Evolutionary conservation across 176 grass and related monocot genomes (phyloP).

Genomic region (Phragmites australis): DNA sequence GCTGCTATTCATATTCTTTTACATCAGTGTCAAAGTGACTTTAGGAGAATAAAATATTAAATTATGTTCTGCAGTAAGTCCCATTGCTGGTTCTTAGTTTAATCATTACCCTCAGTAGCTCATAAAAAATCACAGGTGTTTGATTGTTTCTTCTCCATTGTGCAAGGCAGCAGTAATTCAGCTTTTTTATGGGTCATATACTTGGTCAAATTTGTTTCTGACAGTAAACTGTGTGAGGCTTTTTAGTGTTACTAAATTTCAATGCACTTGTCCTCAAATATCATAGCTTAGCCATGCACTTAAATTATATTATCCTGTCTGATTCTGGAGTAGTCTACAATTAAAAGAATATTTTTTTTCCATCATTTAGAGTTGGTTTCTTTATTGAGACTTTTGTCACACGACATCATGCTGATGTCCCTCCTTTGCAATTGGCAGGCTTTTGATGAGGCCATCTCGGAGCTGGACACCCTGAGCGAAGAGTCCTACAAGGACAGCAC

Average conservation of each 20-base stretch:
- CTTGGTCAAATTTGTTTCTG: slow-evolving; percentile 5
- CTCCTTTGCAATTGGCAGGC: slow-evolving; percentile 42
- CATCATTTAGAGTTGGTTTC: not conserved
- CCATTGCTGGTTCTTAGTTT: not conserved
- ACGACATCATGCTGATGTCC: slow-evolving; percentile 25
- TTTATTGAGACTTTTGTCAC: not conserved
- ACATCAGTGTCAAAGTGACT: not conserved
- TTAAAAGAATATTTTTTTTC: not conserved
- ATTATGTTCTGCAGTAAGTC: not conserved
- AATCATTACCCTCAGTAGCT: not conserved
- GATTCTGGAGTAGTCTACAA: not conserved
- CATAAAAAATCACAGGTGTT: not conserved
- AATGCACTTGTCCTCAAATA: not conserved
- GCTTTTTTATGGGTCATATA: not conserved
- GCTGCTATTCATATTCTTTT: not conserved
- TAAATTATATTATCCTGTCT: not conserved
- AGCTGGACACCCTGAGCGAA: slow-evolving; percentile 83
- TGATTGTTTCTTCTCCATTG: not conserved
- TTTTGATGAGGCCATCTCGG: slow-evolving; percentile 89
- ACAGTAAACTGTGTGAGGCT: not conserved
- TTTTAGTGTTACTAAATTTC: not conserved
- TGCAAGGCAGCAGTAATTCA: not conserved
- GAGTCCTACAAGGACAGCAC: slow-evolving; percentile 96
- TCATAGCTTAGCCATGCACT: not conserved
- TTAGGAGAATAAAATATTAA: slow-evolving; percentile 8